phyloP scores from a whole-genome alignment of 345 rosid genomes.

The Heritiera littoralis region DNA sequence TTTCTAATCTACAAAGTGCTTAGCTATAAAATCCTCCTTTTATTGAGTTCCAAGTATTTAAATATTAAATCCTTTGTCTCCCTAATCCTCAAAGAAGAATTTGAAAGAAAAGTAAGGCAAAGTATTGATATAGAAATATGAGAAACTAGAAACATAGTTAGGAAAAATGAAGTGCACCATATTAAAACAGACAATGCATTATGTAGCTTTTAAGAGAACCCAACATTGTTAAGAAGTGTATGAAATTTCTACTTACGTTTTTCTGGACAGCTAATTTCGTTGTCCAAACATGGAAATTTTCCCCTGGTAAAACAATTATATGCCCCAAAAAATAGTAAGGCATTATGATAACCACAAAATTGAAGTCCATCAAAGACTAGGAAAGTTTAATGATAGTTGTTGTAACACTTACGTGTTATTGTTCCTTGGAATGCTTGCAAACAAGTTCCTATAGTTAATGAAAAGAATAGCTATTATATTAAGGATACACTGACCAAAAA shows the following conservation, averaged over 20 bases:
- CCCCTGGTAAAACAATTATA: conserved; percentile 14
- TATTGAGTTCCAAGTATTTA: too few relatives aligned
- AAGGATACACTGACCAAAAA: background rate
- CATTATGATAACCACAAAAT: background rate
- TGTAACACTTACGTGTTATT: conserved; percentile 29
- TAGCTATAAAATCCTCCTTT: too few relatives aligned
- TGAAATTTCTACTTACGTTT: conserved; percentile 13
- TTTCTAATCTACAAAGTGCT: too few relatives aligned
- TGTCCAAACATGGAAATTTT: conserved; percentile 21
- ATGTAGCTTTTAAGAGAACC: too few relatives aligned
- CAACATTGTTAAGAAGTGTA: background rate
- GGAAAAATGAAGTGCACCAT: too few relatives aligned
- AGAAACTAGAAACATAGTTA: background rate
- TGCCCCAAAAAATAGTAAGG: background rate
- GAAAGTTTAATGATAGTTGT: too few relatives aligned
- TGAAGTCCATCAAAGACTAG: background rate
- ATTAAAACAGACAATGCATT: too few relatives aligned
- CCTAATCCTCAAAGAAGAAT: too few relatives aligned
- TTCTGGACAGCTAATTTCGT: background rate
- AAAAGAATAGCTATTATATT: background rate
- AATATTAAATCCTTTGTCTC: too few relatives aligned
- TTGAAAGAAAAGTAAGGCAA: too few relatives aligned
- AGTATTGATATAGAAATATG: too few relatives aligned
- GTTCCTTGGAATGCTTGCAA: conserved; percentile 29
- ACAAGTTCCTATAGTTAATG: conserved; percentile 36